Percentiles rank a stretch among this genome's conserved stretches.
These are phyloP conservation scores for Oryza punctata DNA, from an alignment of 176 grass and related monocot genomes.

Conservation along the genomic window DNA sequence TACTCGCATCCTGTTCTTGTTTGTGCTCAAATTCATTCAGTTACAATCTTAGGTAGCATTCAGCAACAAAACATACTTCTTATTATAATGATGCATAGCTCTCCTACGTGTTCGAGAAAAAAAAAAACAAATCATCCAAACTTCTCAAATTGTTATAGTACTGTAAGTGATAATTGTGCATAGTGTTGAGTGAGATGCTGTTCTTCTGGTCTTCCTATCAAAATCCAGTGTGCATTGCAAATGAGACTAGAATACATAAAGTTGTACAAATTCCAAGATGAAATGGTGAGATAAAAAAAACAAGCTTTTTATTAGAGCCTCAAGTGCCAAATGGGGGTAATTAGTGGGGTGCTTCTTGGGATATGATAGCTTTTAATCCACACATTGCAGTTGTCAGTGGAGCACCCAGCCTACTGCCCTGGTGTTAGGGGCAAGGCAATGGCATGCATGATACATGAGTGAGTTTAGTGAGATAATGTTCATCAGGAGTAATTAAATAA, in stretches of 20 bases:
- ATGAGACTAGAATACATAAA: background rate
- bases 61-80: background rate
- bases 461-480: conserved; percentile 1
- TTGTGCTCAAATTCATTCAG: background rate
- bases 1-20: background rate
- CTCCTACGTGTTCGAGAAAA: too few relatives aligned
- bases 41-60: background rate
- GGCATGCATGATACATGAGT: conserved; percentile 24
- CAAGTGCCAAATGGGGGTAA: conserved; percentile 43
- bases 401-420: conserved; percentile 33
- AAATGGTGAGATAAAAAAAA: background rate
- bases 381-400: conserved; percentile 24
- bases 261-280: background rate
- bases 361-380: conserved; percentile 45
- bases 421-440: conserved; percentile 33
- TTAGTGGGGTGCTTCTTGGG: conserved; percentile 39
- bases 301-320: conserved; percentile 25
- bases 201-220: background rate
- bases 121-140: background rate
- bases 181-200: background rate
- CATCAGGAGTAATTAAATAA: background rate
- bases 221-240: background rate
- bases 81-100: too few relatives aligned
- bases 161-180: too few relatives aligned
- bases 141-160: background rate